These are phyloP conservation scores for Elaeagnus macrophylla DNA, from an alignment of 306 rosid genomes.

Conservation along the genomic window DNA sequence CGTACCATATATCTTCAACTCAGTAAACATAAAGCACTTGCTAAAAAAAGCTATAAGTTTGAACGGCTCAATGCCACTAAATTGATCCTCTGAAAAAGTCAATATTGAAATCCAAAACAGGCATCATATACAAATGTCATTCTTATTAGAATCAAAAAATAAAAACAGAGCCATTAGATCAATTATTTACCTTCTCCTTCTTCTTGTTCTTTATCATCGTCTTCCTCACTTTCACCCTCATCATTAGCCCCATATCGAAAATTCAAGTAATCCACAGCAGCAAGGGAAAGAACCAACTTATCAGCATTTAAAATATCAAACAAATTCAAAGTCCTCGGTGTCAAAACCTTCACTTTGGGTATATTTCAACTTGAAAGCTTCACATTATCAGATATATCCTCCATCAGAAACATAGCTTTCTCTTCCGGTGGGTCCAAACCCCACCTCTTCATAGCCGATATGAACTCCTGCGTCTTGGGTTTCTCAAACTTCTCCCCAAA, in stretches of 20 bases:
- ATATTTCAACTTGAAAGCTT: slow-evolving; percentile 70
- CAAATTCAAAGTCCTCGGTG: slow-evolving; percentile 87
- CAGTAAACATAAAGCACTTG: too few relatives aligned
- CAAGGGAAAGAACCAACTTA: slow-evolving; percentile 63
- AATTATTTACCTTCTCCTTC: not conserved
- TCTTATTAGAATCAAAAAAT: not conserved
- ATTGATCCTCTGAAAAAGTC: too few relatives aligned
- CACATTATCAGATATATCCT: slow-evolving; percentile 57
- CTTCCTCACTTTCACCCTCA: slow-evolving; percentile 32
- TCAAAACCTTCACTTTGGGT: slow-evolving; percentile 67
- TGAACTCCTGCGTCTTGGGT: slow-evolving; percentile 80
- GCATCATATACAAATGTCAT: not conserved
- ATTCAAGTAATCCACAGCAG: slow-evolving; percentile 68
- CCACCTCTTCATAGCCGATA: slow-evolving; percentile 80
- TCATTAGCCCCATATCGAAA: slow-evolving; percentile 52
- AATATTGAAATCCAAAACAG: not conserved
- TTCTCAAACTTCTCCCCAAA: slow-evolving; percentile 57
- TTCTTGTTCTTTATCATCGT: slow-evolving; percentile 19
- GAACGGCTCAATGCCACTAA: too few relatives aligned
- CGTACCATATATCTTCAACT: too few relatives aligned
- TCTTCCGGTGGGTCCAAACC: slow-evolving; percentile 68
- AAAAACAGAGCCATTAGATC: not conserved
- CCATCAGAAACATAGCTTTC: slow-evolving; percentile 55
- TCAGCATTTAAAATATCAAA: slow-evolving; percentile 80
- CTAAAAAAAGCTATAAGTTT: too few relatives aligned